These are phyloP conservation scores for Amaranthus palmeri DNA, from an alignment of 148 eudicot species.

Conservation along the genomic window DNA sequence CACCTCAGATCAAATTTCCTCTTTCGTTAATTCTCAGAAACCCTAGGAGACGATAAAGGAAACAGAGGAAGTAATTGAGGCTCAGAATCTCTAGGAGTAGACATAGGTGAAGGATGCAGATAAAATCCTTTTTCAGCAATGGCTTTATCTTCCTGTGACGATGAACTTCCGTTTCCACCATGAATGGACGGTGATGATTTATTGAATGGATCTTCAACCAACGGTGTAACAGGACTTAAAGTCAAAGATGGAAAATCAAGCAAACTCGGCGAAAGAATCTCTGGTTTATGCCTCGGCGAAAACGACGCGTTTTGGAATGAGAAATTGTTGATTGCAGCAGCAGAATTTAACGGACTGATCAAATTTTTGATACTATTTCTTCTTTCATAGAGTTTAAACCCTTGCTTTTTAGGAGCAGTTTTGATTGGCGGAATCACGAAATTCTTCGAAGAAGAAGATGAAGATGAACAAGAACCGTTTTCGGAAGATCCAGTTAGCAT, in stretches of 20 bases:
- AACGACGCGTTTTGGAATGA: constrained; percentile 23
- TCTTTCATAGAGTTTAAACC: constrained; percentile 71
- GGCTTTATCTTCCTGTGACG: constrained; percentile 54
- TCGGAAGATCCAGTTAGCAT: constrained; percentile 80
- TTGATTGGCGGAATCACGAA: constrained; percentile 55
- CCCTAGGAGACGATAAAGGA: constrained; percentile 68
- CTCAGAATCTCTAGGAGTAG: constrained; percentile 33
- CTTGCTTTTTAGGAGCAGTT: constrained; percentile 45
- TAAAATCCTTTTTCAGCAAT: constrained; percentile 77
- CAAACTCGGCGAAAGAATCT: constrained; percentile 68
- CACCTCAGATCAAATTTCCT: neutral
- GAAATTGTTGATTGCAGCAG: too few relatives aligned
- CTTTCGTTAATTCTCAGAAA: constrained; percentile 17
- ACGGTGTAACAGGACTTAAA: constrained; percentile 78
- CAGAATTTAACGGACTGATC: constrained; percentile 37
- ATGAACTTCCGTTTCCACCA: constrained; percentile 3
- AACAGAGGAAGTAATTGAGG: constrained; percentile 67
- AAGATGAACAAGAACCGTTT: too few relatives aligned
- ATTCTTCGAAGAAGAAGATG: constrained; percentile 1
- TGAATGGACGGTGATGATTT: constrained; percentile 36
- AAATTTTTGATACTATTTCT: constrained; percentile 57
- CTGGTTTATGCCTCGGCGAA: constrained; percentile 35
- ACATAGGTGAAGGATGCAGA: constrained; percentile 58
- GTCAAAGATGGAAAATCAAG: constrained; percentile 70
- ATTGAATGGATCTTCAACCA: constrained; percentile 40